A percentile compares a stretch with the other conserved stretches of the same genome.
phyloP scores from a whole-genome alignment of 163 green algal species.

The Coccomyxa subellipsoidea region DNA sequence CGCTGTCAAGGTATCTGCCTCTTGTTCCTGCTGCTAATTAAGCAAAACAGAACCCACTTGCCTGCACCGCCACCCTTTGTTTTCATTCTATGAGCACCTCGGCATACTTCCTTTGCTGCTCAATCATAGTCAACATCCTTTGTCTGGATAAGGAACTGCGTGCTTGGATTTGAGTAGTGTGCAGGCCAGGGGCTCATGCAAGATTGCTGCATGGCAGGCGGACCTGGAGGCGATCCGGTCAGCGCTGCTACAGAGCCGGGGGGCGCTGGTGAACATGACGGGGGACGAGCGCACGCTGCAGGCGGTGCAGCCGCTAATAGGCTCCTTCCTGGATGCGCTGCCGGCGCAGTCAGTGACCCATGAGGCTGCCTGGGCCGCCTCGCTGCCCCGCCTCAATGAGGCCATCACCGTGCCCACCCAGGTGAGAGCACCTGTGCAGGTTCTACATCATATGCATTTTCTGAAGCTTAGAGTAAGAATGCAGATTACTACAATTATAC shows the following conservation, averaged over 20 bases:
- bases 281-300: conserved; percentile 78
- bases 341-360: conserved; percentile 26
- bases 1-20: conserved; percentile 48
- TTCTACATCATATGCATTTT: too few relatives aligned
- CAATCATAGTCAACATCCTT: too few relatives aligned
- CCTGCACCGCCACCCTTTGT: too few relatives aligned
- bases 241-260: conserved; percentile 61
- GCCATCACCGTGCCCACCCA: conserved; percentile 88
- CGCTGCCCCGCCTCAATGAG: conserved; percentile 71
- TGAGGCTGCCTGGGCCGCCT: conserved; percentile 34
- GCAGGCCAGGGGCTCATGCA: too few relatives aligned
- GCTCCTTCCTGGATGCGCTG: conserved; percentile 76
- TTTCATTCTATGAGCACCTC: too few relatives aligned
- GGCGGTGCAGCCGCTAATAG: conserved; percentile 40
- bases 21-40: background rate
- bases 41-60: too few relatives aligned
- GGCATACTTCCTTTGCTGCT: too few relatives aligned
- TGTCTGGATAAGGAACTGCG: too few relatives aligned
- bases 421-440: conserved; percentile 43
- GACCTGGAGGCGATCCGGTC: conserved; percentile 63
- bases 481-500: background rate
- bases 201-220: conserved; percentile 18
- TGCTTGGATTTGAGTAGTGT: too few relatives aligned
- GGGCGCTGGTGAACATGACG: conserved; percentile 91
- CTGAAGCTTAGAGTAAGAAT: too few relatives aligned